Evolutionary conservation across 73 alveolate species (phyloP).

Genomic region (Tetrahymena thermophila): DNA sequence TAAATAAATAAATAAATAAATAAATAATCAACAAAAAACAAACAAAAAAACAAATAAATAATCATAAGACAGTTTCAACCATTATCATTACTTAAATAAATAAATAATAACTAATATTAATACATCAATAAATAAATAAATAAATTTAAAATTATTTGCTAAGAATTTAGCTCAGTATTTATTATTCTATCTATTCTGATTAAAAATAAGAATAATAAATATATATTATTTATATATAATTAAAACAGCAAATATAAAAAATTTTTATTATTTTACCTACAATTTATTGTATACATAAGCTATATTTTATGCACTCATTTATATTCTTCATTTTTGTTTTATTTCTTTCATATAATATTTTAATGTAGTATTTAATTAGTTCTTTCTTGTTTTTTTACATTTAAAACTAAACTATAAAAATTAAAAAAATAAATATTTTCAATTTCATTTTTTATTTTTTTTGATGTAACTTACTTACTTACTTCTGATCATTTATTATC

Average conservation of each 20-base stretch:
- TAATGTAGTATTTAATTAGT: too few relatives aligned
- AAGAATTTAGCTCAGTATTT: neutral
- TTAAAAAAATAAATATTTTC: too few relatives aligned
- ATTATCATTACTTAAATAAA: neutral
- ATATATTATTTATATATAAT: too few relatives aligned
- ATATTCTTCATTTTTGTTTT: neutral
- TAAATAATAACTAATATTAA: neutral
- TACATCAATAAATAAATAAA: neutral
- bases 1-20: too few relatives aligned
- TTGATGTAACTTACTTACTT: too few relatives aligned
- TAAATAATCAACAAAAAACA: too few relatives aligned
- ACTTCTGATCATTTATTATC: too few relatives aligned
- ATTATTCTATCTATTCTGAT: neutral
- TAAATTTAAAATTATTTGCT: neutral
- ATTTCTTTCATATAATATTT: neutral
- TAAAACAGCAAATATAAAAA: neutral
- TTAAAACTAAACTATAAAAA: too few relatives aligned
- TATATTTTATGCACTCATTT: neutral
- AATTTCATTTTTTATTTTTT: too few relatives aligned
- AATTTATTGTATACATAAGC: neutral
- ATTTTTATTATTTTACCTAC: neutral
- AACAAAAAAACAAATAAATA: too few relatives aligned
- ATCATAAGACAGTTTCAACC: neutral
- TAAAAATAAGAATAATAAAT: neutral
- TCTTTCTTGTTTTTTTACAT: too few relatives aligned